Conservation (phyloP, 208 protist species). For the Lotmaria passim region DNA sequence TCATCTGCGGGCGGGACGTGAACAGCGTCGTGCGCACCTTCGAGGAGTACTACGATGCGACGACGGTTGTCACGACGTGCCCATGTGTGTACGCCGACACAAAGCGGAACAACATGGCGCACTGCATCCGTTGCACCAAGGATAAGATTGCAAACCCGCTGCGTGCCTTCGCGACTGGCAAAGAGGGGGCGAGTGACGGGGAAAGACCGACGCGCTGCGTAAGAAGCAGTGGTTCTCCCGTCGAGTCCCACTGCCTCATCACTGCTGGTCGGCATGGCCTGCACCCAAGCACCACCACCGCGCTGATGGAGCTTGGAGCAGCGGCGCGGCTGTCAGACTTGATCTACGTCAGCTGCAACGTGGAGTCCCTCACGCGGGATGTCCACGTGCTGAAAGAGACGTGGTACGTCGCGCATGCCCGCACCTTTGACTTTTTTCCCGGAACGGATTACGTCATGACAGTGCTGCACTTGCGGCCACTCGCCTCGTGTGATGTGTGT, state of each 20-base stretch:
- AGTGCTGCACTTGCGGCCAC: constrained; percentile 36
- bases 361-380: constrained; percentile 42
- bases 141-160: constrained; percentile 15
- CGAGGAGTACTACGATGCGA: constrained; percentile 32
- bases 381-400: constrained; percentile 38
- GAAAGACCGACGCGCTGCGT: background rate
- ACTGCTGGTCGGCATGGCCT: constrained; percentile 48
- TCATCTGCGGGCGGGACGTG: constrained; percentile 48
- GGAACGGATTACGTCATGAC: constrained; percentile 60
- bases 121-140: constrained; percentile 27
- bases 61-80: constrained; percentile 37
- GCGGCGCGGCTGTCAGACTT: constrained; percentile 26
- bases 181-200: background rate
- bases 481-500: background rate
- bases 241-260: constrained; percentile 36
- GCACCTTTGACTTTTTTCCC: constrained; percentile 61
- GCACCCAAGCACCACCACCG: constrained; percentile 36
- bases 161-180: background rate
- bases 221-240: background rate
- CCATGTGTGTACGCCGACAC: constrained; percentile 43
- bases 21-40: constrained; percentile 46
- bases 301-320: constrained; percentile 24
- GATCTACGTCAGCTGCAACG: constrained; percentile 62
- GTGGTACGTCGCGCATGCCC: constrained; percentile 23
- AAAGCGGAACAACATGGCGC: constrained; percentile 28